phyloP scores from a whole-genome alignment of 108 stramenopile genomes.

The Skeletonema costatum region DNA sequence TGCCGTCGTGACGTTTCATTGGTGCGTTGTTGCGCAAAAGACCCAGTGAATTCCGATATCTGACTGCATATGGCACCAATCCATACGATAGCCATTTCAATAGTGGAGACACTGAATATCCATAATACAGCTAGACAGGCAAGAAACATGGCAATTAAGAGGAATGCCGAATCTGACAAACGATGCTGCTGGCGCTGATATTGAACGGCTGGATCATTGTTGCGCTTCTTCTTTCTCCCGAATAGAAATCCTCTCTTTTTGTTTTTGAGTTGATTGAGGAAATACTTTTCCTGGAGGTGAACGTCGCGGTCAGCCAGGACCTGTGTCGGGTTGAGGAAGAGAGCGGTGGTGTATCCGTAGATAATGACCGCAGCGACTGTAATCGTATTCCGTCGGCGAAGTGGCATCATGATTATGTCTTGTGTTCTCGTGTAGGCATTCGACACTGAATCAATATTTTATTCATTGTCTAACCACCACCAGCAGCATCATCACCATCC shows the following conservation, averaged over 20 bases:
- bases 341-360: not conserved
- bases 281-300: not conserved
- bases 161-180: not conserved
- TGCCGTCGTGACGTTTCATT: not conserved
- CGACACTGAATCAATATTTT: too few relatives aligned
- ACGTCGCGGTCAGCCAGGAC: not conserved
- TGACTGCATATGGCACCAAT: not conserved
- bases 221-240: not conserved
- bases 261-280: not conserved
- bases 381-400: not conserved
- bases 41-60: not conserved
- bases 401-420: not conserved
- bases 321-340: not conserved
- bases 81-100: not conserved
- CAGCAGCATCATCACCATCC: not conserved
- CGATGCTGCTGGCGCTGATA: not conserved
- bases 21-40: not conserved
- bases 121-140: not conserved
- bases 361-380: not conserved
- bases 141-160: not conserved
- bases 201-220: conserved; percentile 3
- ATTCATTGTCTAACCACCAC: too few relatives aligned
- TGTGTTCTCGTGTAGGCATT: not conserved
- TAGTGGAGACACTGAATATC: not conserved
- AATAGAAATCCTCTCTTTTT: not conserved